These are phyloP conservation scores for Hanseniaspora taiwanica DNA, from an alignment of 805 yeast genomes.

Conservation along the genomic window DNA sequence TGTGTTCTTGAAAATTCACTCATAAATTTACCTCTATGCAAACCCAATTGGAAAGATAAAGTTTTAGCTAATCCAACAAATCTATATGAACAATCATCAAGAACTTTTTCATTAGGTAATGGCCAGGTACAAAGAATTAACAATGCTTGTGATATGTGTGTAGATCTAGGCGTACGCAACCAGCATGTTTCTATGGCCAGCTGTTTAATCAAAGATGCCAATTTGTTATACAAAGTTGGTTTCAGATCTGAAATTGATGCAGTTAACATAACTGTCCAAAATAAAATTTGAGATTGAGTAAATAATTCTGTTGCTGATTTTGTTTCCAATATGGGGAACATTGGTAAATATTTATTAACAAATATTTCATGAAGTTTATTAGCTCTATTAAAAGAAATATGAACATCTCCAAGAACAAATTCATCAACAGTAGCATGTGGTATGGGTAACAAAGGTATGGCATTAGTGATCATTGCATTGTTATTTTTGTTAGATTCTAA, in stretches of 20 bases:
- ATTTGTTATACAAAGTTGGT: conserved; percentile 62
- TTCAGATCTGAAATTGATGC: conserved; percentile 81
- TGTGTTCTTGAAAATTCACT: conserved; percentile 85
- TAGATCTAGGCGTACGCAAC: conserved; percentile 85
- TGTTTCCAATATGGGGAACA: conserved; percentile 65
- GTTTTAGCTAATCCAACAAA: conserved; percentile 80
- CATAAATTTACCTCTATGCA: conserved; percentile 85
- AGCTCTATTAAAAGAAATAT: conserved; percentile 53
- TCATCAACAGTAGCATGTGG: conserved; percentile 34
- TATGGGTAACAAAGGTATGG: conserved; percentile 18
- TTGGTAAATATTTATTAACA: conserved; percentile 54
- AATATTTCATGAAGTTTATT: conserved; percentile 59
- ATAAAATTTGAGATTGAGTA: conserved; percentile 68
- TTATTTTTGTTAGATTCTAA: not conserved
- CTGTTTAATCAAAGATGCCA: conserved; percentile 70
- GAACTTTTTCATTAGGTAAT: conserved; percentile 77
- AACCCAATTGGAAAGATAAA: conserved; percentile 72
- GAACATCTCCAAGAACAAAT: conserved; percentile 66
- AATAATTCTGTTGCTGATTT: conserved; percentile 62
- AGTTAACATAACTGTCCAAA: conserved; percentile 84
- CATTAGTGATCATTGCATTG: conserved; percentile 12
- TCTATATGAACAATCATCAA: conserved; percentile 84
- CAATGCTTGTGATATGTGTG: conserved; percentile 85
- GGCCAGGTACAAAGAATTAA: conserved; percentile 86
- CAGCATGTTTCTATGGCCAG: conserved; percentile 86